These are phyloP conservation scores for Artemisia annua DNA, from an alignment of 129 eudicot species.

Conservation along the genomic window DNA sequence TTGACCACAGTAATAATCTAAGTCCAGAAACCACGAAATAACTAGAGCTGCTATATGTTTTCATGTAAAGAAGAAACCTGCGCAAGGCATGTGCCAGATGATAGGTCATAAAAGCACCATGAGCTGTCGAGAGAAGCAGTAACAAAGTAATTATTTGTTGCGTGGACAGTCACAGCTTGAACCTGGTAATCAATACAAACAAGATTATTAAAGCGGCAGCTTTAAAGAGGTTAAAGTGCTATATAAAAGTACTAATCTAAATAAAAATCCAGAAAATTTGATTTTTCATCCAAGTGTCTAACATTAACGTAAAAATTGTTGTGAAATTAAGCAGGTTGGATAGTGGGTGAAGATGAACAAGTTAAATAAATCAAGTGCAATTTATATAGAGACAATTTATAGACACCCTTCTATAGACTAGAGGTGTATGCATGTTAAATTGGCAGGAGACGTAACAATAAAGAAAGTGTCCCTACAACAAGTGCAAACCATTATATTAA, in stretches of 20 bases:
- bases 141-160: conserved; percentile 89
- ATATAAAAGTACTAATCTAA: no score
- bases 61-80: conserved; percentile 58
- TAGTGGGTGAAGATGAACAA: no score
- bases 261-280: no score
- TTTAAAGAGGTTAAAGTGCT: neutral
- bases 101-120: conserved; percentile 94
- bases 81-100: conserved; percentile 83
- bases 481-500: neutral
- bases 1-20: conserved; percentile 2
- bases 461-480: neutral
- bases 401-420: neutral
- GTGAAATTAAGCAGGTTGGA: no score
- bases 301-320: no score
- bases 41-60: neutral
- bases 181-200: conserved; percentile 52
- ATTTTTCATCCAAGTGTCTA: no score
- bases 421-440: neutral
- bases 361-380: no score
- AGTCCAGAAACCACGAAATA: conserved; percentile 1
- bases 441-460: neutral
- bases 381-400: neutral
- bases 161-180: conserved; percentile 94
- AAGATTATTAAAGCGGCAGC: conserved; percentile 1
- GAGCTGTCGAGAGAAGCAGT: conserved; percentile 90